Percentiles rank a stretch among this genome's conserved stretches.
These are phyloP conservation scores for Chlamydomonas sphaeroides DNA, from an alignment of 139 green algal species.

Conservation along the genomic window DNA sequence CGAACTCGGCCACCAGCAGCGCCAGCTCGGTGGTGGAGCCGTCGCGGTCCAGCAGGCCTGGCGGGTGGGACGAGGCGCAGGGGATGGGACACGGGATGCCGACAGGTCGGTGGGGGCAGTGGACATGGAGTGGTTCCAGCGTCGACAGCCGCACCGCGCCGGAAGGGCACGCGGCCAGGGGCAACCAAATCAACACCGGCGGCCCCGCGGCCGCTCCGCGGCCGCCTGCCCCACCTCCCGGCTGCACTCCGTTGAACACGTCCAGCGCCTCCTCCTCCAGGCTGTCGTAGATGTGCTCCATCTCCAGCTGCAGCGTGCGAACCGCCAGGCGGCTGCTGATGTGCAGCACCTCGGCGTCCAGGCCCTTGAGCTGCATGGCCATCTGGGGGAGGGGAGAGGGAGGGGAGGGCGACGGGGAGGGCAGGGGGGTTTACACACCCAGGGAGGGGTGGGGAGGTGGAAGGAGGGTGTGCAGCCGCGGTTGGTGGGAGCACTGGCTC, in stretches of 20 bases:
- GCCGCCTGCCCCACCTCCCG: too few relatives aligned
- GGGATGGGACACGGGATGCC: neutral
- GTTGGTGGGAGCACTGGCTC: too few relatives aligned
- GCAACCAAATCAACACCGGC: too few relatives aligned
- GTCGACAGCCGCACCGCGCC: too few relatives aligned
- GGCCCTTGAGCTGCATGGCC: conserved; percentile 78
- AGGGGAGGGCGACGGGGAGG: neutral
- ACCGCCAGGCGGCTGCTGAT: conserved; percentile 71
- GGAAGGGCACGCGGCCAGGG: too few relatives aligned
- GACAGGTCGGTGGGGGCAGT: too few relatives aligned
- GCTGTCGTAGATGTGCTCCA: conserved; percentile 86
- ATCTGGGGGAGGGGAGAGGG: conserved; percentile 61
- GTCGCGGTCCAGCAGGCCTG: conserved; percentile 59
- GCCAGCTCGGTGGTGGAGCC: conserved; percentile 81
- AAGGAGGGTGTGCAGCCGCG: neutral
- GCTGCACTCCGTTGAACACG: conserved; percentile 45
- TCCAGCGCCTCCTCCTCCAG: conserved; percentile 93
- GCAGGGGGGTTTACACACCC: too few relatives aligned
- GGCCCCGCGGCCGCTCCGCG: too few relatives aligned
- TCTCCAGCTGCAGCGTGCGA: conserved; percentile 90
- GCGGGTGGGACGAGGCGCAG: neutral
- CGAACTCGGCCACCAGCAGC: conserved; percentile 93
- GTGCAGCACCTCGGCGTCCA: conserved; percentile 80
- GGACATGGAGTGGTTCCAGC: too few relatives aligned
- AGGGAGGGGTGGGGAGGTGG: neutral